These are phyloP conservation scores for Millerozyma acaciae DNA, from an alignment of 805 yeast genomes.

Conservation along the genomic window DNA sequence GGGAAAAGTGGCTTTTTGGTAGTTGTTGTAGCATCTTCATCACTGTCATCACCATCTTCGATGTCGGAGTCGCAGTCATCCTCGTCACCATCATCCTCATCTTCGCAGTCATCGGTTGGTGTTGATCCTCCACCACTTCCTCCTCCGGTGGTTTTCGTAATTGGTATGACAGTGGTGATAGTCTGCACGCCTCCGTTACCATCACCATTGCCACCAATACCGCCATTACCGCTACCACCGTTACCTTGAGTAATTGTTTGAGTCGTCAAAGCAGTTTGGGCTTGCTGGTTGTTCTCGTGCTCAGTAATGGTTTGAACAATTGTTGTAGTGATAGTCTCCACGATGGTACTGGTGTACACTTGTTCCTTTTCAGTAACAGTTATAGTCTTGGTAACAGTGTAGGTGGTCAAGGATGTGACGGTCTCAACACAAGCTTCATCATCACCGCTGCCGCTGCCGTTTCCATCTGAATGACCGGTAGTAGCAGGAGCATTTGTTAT, in stretches of 20 bases:
- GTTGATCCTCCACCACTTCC: slow-evolving; percentile 3
- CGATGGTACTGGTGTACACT: not conserved
- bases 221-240: not conserved
- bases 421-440: slow-evolving; percentile 8
- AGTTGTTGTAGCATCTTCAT: slow-evolving; percentile 4
- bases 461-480: not conserved
- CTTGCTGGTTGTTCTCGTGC: not conserved
- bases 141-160: not conserved
- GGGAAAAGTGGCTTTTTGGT: too few relatives aligned
- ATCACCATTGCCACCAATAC: not conserved
- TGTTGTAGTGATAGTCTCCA: not conserved
- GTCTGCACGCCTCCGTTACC: not conserved
- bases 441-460: slow-evolving; percentile 2
- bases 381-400: not conserved
- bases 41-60: slow-evolving; percentile 13
- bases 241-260: not conserved
- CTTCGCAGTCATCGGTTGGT: slow-evolving; percentile 11
- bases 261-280: not conserved
- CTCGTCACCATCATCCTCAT: slow-evolving; percentile 11
- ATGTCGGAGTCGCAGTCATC: slow-evolving; percentile 10
- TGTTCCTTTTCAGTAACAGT: not conserved
- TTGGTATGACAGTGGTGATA: not conserved
- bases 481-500: not conserved
- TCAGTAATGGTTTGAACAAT: slow-evolving; percentile 1
- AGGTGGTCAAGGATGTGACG: not conserved